Base-by-base conservation (phyloP, 106 monocot genomes). In the Gastrodia elata region DNA sequence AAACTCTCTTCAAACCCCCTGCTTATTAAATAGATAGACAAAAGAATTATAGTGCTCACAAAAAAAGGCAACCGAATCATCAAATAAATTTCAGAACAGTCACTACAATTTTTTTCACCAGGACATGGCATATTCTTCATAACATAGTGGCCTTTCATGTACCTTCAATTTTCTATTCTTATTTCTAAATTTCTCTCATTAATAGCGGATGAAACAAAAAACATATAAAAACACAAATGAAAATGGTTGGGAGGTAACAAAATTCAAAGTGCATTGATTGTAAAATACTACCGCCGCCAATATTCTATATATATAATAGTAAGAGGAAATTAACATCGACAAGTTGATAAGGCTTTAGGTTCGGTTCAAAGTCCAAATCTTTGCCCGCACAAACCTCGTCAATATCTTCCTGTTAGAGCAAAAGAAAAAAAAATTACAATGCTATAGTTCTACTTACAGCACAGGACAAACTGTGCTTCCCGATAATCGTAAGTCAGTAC, bases 301-400 rank as follows among this genome's bases (percentile, higher is more conserved):
- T 93, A 25, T 82, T 81, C 76, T 93, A 93, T 68, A 84, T 82
- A 64, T 92, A 83, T 70, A 98, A 73, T 15, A 98, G 77, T 44
- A 98, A 77, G 75, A 98, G 86, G 79, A 98, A 98, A 73, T 98
- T 98, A 43, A 98, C 97, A 10, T 93, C 97, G 38, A 98, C 97
- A 42, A 98, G 82, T 84, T 98, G 97, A 71, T 98, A 98, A 64
- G 97, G 97, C 80, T 98, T 98, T 41, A 98, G 77, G 39, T 76
- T 74, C 10, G 86, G 90, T 73, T 88, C 76, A 48, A 98, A 93
- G 25, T 80, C 88, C 7, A 81, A 82, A 9, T 84, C 84, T 43
- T 88, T 77, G 13, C 78, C 71, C 25, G 73, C 38, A 74, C 90
- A 98, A 20, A 84, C 88, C 0, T 70, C 88, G 77, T 79, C 46